phyloP scores from a whole-genome alignment of 257 asterid species.

The Gentiana straminea region DNA sequence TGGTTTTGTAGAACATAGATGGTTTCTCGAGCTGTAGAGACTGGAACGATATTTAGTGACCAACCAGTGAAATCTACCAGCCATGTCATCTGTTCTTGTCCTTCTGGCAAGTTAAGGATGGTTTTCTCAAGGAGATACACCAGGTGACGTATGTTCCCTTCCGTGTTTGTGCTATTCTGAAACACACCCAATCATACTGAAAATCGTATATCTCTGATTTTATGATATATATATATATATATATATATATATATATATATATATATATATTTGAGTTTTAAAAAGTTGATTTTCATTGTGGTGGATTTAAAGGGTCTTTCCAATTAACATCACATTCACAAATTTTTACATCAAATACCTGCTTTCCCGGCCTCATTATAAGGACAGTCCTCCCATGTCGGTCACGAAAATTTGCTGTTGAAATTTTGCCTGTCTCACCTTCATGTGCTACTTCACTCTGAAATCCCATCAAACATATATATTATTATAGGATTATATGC shows the following conservation, averaged over 20 bases:
- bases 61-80: constrained; percentile 81
- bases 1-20: constrained; percentile 64
- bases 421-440: constrained; percentile 93
- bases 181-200: neutral
- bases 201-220: neutral
- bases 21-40: constrained; percentile 57
- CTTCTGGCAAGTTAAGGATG: constrained; percentile 56
- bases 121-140: constrained; percentile 80
- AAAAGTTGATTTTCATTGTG: no score
- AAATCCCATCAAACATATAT: neutral
- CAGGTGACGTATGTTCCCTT: constrained; percentile 60
- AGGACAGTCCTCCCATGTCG: constrained; percentile 62
- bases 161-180: constrained; percentile 51
- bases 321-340: no score
- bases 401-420: constrained; percentile 69
- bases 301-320: no score
- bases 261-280: neutral
- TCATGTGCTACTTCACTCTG: constrained; percentile 84
- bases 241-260: neutral
- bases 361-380: constrained; percentile 86
- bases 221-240: neutral
- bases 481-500: neutral
- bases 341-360: constrained; percentile 22
- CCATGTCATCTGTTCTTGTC: constrained; percentile 88
- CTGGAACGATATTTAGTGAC: constrained; percentile 60